Evolutionary conservation across 192 early-diverging fungal species (phyloP), one percentile per base, ranked within the genome.

Genomic region (Coemansia reversa): DNA sequence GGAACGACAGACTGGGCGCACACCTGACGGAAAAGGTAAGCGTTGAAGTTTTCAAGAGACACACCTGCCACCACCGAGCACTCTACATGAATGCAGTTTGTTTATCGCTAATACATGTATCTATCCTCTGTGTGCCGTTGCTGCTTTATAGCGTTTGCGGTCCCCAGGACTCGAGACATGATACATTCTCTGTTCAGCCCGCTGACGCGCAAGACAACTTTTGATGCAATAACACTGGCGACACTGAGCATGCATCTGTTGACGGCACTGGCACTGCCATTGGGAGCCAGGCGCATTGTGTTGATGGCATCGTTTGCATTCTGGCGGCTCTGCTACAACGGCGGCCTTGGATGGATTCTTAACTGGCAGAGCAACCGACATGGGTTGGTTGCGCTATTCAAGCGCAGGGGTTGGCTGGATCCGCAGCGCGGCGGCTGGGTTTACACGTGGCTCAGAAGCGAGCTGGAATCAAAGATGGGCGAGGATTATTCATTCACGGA

Each of bases 271-370:
- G 58, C 84, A 8, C 66, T 91, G 66, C 84, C 88, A 29, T 55
- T 83, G 53, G 75, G 62, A 3, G 61, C 80, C 65, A 81, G 79
- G 58, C 86, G 82, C 33, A 75, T 64, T 58, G 55, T 92, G 28
- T 92, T 93, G 70, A 51, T 96, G 57, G 68, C 82, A 5, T 67
- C 92, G 16, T 95, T 95, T 75, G 55, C 90, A 7, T 92, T 92
- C 65, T 98, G 94, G 94, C 86, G 96, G 57, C 65, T 86, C 28
- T 84, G 85, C 58, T 96, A 96, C 81, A 94, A 96, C 72, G 82
- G 82, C 5, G 93, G 91, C n/a, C 72, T 98, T 5, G 96, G 96
- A 14, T 83, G 85, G 57, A 72, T 96, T 18, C 78, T 98, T 49
- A 91, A 89, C 63, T 74, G 81, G 55, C 93, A 95, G 79, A 93